phyloP scores from a whole-genome alignment of 352 stramenopile species.

The Elongisporangium senticosum region DNA sequence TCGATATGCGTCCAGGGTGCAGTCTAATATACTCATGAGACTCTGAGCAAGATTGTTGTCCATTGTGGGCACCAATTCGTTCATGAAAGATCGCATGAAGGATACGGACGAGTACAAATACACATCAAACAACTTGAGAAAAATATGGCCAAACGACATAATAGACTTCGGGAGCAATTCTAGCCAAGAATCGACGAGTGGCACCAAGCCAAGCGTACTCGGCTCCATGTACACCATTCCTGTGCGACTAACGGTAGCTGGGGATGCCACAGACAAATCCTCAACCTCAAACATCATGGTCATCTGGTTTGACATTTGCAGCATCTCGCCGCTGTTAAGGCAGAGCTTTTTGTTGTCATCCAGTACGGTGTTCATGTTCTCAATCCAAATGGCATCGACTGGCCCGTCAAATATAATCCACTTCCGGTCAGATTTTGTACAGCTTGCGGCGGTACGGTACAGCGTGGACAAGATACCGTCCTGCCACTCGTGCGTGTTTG shows the following conservation, averaged over 20 bases:
- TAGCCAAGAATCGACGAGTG: conserved; percentile 88
- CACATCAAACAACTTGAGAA: conserved; percentile 84
- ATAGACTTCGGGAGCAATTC: conserved; percentile 42
- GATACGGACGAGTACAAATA: conserved; percentile 86
- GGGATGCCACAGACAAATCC: conserved; percentile 91
- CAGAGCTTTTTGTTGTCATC: conserved; percentile 97
- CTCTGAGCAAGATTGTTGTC: conserved; percentile 91
- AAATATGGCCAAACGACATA: conserved; percentile 25
- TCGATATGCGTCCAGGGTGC: conserved; percentile 70
- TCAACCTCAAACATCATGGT: conserved; percentile 98
- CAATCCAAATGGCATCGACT: conserved; percentile 96
- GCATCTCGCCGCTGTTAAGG: conserved; percentile 92
- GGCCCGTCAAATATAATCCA: conserved; percentile 95
- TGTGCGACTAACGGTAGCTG: conserved; percentile 90
- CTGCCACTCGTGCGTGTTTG: conserved; percentile 94
- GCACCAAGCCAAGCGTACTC: conserved; percentile 87
- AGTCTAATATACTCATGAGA: conserved; percentile 92
- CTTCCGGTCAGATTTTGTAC: conserved; percentile 85
- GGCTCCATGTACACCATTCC: conserved; percentile 97
- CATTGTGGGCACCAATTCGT: conserved; percentile 88
- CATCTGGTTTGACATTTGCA: conserved; percentile 93
- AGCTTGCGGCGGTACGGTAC: conserved; percentile 87
- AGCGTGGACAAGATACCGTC: conserved; percentile 89
- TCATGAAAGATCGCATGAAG: conserved; percentile 84
- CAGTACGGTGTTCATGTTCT: conserved; percentile 97